These are phyloP conservation scores for Combretum micranthum DNA, from an alignment of 345 rosid genomes.

Conservation along the genomic window DNA sequence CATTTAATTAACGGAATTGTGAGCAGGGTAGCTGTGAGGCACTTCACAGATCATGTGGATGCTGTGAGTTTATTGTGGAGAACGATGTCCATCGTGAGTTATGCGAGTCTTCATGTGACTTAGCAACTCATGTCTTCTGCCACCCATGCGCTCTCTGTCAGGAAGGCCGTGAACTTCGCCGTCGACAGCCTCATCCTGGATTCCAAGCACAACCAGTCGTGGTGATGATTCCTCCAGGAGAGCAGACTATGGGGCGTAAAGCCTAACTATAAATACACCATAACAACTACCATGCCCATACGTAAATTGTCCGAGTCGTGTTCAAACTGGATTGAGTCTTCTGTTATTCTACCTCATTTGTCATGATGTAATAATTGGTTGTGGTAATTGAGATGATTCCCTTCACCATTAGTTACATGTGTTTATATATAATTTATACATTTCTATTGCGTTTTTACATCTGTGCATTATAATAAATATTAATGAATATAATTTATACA, in stretches of 20 bases:
- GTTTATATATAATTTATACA: too few species aligned
- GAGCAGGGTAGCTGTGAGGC: slow-evolving; percentile 80
- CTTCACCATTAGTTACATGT: too few species aligned
- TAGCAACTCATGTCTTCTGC: slow-evolving; percentile 71
- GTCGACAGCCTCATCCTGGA: slow-evolving; percentile 79
- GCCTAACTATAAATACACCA: slow-evolving; percentile 14
- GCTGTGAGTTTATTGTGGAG: slow-evolving; percentile 69
- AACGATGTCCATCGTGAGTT: slow-evolving; percentile 67
- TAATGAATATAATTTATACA: too few species aligned
- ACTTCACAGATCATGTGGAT: slow-evolving; percentile 73
- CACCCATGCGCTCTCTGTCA: slow-evolving; percentile 90
- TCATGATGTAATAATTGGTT: too few species aligned
- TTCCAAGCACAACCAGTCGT: slow-evolving; percentile 61
- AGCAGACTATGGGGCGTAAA: slow-evolving; percentile 69
- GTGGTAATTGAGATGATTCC: too few species aligned
- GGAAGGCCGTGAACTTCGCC: slow-evolving; percentile 96
- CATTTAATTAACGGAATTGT: background rate
- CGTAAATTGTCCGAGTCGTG: too few species aligned
- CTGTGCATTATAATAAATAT: too few species aligned
- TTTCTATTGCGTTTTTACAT: too few species aligned
- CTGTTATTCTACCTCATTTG: too few species aligned
- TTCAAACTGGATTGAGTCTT: too few species aligned
- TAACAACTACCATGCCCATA: too few species aligned
- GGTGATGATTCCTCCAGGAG: slow-evolving; percentile 67
- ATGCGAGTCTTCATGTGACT: slow-evolving; percentile 68